phyloP scores from a whole-genome alignment of 805 yeast genomes.

The Schizosaccharomyces octosporus region DNA sequence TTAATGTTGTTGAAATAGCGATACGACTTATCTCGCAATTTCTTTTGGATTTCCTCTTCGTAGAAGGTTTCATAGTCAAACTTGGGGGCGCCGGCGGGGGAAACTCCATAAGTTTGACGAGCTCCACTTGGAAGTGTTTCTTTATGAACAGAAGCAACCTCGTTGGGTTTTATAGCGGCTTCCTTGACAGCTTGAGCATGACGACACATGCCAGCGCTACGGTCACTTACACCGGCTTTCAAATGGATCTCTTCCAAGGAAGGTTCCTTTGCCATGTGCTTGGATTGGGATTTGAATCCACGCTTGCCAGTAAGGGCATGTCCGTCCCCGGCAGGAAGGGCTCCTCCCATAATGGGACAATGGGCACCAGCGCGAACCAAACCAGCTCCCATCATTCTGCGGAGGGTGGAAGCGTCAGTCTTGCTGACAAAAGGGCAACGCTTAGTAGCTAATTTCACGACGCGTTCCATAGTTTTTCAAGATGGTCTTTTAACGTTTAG shows the following conservation, averaged over 20 bases:
- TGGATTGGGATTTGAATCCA: background rate
- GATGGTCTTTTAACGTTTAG: background rate
- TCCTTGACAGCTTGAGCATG: background rate
- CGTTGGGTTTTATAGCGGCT: too few relatives aligned
- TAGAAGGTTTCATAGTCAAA: conserved; percentile 35
- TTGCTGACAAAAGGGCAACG: background rate
- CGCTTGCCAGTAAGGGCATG: background rate
- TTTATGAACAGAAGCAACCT: background rate
- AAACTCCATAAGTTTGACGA: background rate
- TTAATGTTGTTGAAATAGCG: conserved; percentile 93
- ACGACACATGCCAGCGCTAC: background rate
- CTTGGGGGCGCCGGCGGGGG: background rate
- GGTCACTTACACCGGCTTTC: background rate
- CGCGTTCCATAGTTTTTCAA: background rate
- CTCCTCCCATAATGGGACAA: background rate
- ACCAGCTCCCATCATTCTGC: background rate
- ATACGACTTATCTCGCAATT: conserved; percentile 74
- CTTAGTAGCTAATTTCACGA: background rate
- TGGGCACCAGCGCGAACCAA: background rate
- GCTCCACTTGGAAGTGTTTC: background rate
- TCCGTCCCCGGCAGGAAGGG: background rate
- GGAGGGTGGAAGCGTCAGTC: background rate
- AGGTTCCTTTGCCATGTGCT: background rate
- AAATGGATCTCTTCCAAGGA: background rate
- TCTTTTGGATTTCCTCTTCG: conserved; percentile 38